Percentiles rank a stretch among this genome's conserved stretches.
Evolutionary conservation across 2,329 filamentous ascomycete genomes (phyloP).

Genomic region (Colletotrichum camelliae): DNA sequence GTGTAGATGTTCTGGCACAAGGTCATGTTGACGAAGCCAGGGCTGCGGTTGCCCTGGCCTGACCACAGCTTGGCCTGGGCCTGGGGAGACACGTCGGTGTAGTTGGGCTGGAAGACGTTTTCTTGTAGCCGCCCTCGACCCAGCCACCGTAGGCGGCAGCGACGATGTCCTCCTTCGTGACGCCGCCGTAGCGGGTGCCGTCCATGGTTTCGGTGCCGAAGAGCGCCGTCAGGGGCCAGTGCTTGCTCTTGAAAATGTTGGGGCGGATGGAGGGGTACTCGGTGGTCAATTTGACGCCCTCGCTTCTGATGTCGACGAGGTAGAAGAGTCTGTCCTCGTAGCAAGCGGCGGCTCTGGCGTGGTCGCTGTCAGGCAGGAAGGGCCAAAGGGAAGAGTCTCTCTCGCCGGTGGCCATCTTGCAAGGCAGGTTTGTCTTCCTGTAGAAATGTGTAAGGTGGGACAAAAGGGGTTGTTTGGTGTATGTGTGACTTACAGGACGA

Average conservation of each 20-base stretch:
- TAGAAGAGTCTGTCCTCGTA: neutral
- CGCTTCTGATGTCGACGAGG: neutral
- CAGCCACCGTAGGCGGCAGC: neutral
- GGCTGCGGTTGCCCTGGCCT: conserved; percentile 30
- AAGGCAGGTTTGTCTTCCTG: neutral
- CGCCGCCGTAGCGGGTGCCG: neutral
- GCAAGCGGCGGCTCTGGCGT: neutral
- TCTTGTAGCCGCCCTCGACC: neutral
- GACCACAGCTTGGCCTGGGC: conserved; percentile 35
- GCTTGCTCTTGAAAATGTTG: neutral
- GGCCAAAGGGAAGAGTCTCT: neutral
- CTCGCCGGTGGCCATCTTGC: neutral
- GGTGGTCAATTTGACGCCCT: neutral
- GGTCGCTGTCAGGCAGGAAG: neutral
- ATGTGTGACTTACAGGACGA: neutral
- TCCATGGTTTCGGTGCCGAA: neutral
- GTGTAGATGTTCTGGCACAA: conserved; percentile 42
- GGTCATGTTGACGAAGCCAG: conserved; percentile 53
- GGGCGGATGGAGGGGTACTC: neutral
- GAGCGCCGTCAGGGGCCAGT: neutral
- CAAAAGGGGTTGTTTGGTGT: neutral
- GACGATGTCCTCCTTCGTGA: neutral
- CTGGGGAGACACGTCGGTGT: conserved; percentile 34
- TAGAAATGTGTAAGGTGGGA: neutral
- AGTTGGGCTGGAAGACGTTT: conserved; percentile 19